These are phyloP conservation scores for Stemphylium lycopersici DNA, from an alignment of 2,329 filamentous ascomycete genomes.

Conservation along the genomic window DNA sequence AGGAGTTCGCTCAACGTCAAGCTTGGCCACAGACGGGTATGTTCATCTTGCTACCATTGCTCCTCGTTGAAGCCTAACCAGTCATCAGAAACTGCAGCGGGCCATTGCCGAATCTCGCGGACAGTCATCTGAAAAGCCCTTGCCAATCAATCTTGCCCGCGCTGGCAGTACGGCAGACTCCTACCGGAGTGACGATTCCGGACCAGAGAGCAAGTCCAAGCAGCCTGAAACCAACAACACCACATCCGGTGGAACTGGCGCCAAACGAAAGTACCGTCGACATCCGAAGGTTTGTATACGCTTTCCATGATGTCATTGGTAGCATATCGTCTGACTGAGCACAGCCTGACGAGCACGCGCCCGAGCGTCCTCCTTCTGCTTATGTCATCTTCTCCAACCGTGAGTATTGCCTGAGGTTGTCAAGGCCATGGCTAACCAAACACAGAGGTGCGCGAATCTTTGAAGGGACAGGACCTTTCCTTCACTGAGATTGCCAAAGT, in stretches of 20 bases:
- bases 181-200: constrained; percentile 61
- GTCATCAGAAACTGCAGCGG: constrained; percentile 74
- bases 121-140: constrained; percentile 45
- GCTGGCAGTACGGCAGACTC: constrained; percentile 61
- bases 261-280: constrained; percentile 76
- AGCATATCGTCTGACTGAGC: constrained; percentile 19
- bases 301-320: not conserved
- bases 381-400: constrained; percentile 88
- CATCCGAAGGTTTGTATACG: constrained; percentile 70
- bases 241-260: constrained; percentile 29
- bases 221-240: constrained; percentile 51
- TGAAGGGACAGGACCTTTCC: constrained; percentile 76
- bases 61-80: constrained; percentile 6
- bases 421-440: constrained; percentile 21
- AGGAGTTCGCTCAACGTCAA: constrained; percentile 78
- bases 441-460: constrained; percentile 74
- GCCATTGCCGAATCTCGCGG: constrained; percentile 78
- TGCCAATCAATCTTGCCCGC: constrained; percentile 50
- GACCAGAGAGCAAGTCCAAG: constrained; percentile 56
- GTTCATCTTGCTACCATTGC: constrained; percentile 31
- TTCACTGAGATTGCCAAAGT: constrained; percentile 86
- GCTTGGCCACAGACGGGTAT: constrained; percentile 78
- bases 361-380: constrained; percentile 78
- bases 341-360: constrained; percentile 78
- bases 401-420: constrained; percentile 52